Evolutionary conservation across 805 yeast genomes (phyloP).

Genomic region (Candida patagonica): DNA sequence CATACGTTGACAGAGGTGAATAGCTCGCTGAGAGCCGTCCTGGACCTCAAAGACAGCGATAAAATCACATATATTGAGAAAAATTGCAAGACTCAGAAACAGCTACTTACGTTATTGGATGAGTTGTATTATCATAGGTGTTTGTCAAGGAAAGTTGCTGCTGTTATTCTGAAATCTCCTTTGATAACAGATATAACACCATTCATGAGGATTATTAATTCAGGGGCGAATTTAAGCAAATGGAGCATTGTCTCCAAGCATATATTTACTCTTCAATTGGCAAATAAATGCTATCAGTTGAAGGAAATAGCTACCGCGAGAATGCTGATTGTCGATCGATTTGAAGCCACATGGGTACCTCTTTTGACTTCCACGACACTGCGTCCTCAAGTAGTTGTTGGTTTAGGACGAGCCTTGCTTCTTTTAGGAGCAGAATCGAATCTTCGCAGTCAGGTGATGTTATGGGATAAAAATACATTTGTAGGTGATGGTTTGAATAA

Average conservation of each 20-base stretch:
- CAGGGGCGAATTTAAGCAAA: conserved; percentile 20
- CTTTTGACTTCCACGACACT: conserved; percentile 6
- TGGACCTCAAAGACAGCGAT: not conserved
- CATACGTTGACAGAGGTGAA: conserved; percentile 7
- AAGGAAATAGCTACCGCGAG: conserved; percentile 15
- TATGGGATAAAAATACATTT: conserved; percentile 8
- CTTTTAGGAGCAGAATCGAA: conserved; percentile 6
- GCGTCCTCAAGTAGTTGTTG: conserved; percentile 1
- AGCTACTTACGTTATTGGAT: conserved; percentile 19
- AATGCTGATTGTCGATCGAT: conserved; percentile 14
- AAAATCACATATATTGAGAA: conserved; percentile 1
- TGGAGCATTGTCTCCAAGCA: conserved; percentile 20
- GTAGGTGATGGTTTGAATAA: not conserved
- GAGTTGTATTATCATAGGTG: conserved; percentile 21
- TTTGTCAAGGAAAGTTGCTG: conserved; percentile 18
- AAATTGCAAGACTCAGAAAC: conserved; percentile 3
- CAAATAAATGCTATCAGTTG: conserved; percentile 22
- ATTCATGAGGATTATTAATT: conserved; percentile 17
- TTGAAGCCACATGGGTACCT: conserved; percentile 16
- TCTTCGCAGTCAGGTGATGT: conserved; percentile 1
- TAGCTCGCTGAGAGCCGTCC: not conserved
- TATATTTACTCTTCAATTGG: conserved; percentile 20
- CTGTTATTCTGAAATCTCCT: conserved; percentile 17
- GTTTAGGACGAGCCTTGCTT: conserved; percentile 11
- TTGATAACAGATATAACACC: conserved; percentile 15